These are phyloP conservation scores for Acer saccharum DNA, from an alignment of 345 rosid genomes.

Conservation along the genomic window DNA sequence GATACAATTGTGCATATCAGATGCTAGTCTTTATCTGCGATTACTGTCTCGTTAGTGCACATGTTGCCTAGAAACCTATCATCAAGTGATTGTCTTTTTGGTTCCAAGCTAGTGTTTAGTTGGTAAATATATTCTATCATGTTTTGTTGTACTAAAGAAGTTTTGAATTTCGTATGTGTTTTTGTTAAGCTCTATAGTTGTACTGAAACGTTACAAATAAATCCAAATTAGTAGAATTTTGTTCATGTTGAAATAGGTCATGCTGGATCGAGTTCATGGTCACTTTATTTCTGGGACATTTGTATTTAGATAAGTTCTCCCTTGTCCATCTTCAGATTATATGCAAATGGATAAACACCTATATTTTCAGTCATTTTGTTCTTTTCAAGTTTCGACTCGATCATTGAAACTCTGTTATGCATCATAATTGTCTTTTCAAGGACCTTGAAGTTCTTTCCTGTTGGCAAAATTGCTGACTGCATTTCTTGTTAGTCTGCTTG, in stretches of 20 bases:
- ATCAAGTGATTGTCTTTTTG: neutral
- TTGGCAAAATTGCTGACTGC: too few species aligned
- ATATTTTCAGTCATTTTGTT: too few species aligned
- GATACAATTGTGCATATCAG: too few species aligned
- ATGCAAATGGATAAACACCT: too few species aligned
- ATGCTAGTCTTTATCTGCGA: neutral
- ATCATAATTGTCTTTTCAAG: too few species aligned
- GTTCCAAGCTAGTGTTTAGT: neutral
- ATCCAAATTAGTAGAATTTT: neutral
- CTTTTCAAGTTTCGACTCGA: too few species aligned
- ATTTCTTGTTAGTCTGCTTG: neutral
- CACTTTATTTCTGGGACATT: neutral
- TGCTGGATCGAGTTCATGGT: neutral
- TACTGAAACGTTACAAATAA: neutral
- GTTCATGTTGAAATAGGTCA: neutral
- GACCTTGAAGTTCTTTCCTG: too few species aligned
- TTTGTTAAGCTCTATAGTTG: neutral
- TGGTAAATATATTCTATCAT: neutral
- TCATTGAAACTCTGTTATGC: too few species aligned
- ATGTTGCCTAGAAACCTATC: neutral
- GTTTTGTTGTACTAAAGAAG: neutral
- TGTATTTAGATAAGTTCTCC: too few species aligned
- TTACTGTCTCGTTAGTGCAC: neutral
- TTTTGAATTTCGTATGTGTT: neutral
- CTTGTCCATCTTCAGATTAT: too few species aligned